These are phyloP conservation scores for Mycena vitilis DNA, from an alignment of 768 basidiomycete genomes.

Conservation along the genomic window DNA sequence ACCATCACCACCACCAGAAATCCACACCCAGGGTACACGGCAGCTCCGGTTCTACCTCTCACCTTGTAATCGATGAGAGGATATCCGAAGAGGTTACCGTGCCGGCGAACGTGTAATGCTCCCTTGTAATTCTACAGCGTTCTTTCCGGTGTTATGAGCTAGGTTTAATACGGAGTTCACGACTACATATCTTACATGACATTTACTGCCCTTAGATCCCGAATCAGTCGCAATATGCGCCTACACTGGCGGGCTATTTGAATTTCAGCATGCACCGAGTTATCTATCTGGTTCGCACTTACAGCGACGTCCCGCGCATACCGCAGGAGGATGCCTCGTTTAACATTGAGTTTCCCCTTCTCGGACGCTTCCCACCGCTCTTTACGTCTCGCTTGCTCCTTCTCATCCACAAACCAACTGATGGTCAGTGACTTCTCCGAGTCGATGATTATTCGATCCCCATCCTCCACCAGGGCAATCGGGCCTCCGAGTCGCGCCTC, in stretches of 20 bases:
- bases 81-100: slow-evolving; percentile 38
- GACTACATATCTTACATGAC: slow-evolving; percentile 28
- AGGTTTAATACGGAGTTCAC: slow-evolving; percentile 13
- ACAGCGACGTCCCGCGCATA: slow-evolving; percentile 91
- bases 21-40: slow-evolving; percentile 16
- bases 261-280: slow-evolving; percentile 12
- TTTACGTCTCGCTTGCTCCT: slow-evolving; percentile 69
- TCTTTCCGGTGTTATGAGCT: background rate
- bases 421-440: slow-evolving; percentile 67
- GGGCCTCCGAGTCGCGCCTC: slow-evolving; percentile 85
- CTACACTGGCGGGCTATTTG: slow-evolving; percentile 79
- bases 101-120: slow-evolving; percentile 28
- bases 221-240: slow-evolving; percentile 83
- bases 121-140: background rate
- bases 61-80: slow-evolving; percentile 20
- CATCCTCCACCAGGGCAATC: slow-evolving; percentile 88
- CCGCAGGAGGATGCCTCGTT: slow-evolving; percentile 78
- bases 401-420: slow-evolving; percentile 78
- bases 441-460: slow-evolving; percentile 83
- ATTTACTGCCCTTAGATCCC: slow-evolving; percentile 18
- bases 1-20: slow-evolving; percentile 31
- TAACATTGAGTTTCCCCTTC: slow-evolving; percentile 72
- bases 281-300: slow-evolving; percentile 47
- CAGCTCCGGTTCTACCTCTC: slow-evolving; percentile 31
- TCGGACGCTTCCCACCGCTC: slow-evolving; percentile 78